Evolutionary conservation across 805 yeast genomes (phyloP).

Genomic region (Hanseniaspora nectarophila): DNA sequence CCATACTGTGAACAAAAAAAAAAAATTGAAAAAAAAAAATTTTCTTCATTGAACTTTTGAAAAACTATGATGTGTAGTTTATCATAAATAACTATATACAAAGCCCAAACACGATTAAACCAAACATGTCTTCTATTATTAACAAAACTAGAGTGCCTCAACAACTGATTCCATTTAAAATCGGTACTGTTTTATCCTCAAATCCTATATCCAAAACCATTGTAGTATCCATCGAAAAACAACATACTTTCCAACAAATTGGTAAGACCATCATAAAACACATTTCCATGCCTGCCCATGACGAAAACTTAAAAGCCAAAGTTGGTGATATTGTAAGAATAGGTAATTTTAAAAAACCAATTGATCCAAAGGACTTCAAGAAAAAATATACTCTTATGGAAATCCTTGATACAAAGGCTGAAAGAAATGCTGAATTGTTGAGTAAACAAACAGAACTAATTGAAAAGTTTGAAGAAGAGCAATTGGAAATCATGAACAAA

Average conservation of each 20-base stretch:
- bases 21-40: too few relatives aligned
- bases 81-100: too few relatives aligned
- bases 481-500: slow-evolving; percentile 42
- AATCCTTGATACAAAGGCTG: slow-evolving; percentile 78
- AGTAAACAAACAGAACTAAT: slow-evolving; percentile 59
- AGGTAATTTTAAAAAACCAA: slow-evolving; percentile 53
- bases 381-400: slow-evolving; percentile 89
- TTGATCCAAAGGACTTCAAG: slow-evolving; percentile 31
- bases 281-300: slow-evolving; percentile 84
- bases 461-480: slow-evolving; percentile 48
- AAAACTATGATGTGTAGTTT: too few relatives aligned
- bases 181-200: slow-evolving; percentile 9
- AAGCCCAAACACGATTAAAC: too few relatives aligned
- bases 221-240: slow-evolving; percentile 76
- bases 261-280: slow-evolving; percentile 66
- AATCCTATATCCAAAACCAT: slow-evolving; percentile 70
- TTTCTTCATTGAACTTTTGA: too few relatives aligned
- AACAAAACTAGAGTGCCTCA: slow-evolving; percentile 4
- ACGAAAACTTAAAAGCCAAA: slow-evolving; percentile 78
- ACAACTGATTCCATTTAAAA: slow-evolving; percentile 6
- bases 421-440: slow-evolving; percentile 74
- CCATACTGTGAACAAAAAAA: too few relatives aligned
- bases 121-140: slow-evolving; percentile 2
- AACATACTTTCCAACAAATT: slow-evolving; percentile 55
- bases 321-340: slow-evolving; percentile 94